Conservation (phyloP, 176 grass and related monocot species). For the Poa pratensis region DNA sequence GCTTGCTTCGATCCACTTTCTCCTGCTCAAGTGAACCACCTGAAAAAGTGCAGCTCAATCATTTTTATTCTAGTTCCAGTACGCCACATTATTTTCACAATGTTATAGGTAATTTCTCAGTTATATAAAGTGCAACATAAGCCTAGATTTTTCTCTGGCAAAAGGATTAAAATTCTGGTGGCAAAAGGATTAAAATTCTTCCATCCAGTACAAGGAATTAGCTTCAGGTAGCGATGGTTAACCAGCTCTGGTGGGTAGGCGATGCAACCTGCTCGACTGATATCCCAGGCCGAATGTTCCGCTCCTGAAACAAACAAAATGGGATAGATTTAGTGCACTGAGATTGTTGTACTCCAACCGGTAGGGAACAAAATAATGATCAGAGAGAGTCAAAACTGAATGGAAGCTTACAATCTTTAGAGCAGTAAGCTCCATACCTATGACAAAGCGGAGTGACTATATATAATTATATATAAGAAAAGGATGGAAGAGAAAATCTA, state of each 20-base stretch:
- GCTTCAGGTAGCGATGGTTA: conserved; percentile 32
- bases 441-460: no score
- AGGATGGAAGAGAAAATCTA: conserved; percentile 7
- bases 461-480: background rate
- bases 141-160: no score
- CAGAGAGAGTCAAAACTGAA: conserved; percentile 3
- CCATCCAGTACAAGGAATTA: background rate
- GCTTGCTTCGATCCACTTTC: no score
- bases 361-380: background rate
- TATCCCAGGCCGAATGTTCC: conserved; percentile 37
- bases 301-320: conserved; percentile 43
- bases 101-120: no score
- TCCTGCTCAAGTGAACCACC: no score
- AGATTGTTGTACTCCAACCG: conserved; percentile 1
- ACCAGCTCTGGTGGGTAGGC: conserved; percentile 18
- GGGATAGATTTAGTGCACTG: conserved; percentile 24
- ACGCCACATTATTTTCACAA: no score
- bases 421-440: conserved; percentile 22
- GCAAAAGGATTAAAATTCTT: no score
- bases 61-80: no score
- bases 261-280: conserved; percentile 32
- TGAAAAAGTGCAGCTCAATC: no score
- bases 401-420: conserved; percentile 10
- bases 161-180: no score
- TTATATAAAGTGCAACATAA: no score